Base-by-base conservation (phyloP, 331 rosid genomes). In the Rhamnella rubrinervis region DNA sequence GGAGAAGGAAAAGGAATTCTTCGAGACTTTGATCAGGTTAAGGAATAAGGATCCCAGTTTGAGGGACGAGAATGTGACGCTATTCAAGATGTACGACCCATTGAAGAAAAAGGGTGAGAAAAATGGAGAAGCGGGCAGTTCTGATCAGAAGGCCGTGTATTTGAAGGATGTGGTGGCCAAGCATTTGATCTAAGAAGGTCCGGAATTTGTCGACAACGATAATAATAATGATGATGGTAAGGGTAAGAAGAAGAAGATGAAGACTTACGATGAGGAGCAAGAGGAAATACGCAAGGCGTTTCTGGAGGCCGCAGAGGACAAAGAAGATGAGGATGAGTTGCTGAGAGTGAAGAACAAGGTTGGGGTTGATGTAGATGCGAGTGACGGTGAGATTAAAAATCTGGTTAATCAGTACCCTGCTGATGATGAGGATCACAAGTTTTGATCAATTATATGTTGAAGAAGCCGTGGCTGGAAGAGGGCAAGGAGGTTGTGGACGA, bases 91-190 rank as follows among this genome's bases (percentile, higher is more conserved):
- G 2, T 96, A 78, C 66, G 67, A 73, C 61, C 71, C 35, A 31
- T 31, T 31, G 35, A 31, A 78, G 38, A 70, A 75, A 35, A 74
- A 70, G 0, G 87, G 66, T 2, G 71, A 78, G 44, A 77, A 65
- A 0, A 65, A 66, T 35, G 75, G 60, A n/a, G 75, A 65, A 35
- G 66, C 62, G 19, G 69, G 35, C 4, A 31, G 35, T 31, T 31
- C 35, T n/a, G 52, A 25, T 47, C 35, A 73, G 50, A 60, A 61
- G 23, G 57, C 78, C 26, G 61, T 78, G 85, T 87, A 83, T 75
- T 67, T 92, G 82, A 89, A 89, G 83, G 95, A 89, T 74, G 92
- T 92, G 76, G 39, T 63, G 56, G 96, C 92, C 23, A 75, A 81
- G 65, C 92, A 87, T 57, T 74, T 92, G 81, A 71, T 89, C 9